Base-by-base conservation (phyloP, 495 filamentous ascomycete genomes). In the Penicillium odoratum region DNA sequence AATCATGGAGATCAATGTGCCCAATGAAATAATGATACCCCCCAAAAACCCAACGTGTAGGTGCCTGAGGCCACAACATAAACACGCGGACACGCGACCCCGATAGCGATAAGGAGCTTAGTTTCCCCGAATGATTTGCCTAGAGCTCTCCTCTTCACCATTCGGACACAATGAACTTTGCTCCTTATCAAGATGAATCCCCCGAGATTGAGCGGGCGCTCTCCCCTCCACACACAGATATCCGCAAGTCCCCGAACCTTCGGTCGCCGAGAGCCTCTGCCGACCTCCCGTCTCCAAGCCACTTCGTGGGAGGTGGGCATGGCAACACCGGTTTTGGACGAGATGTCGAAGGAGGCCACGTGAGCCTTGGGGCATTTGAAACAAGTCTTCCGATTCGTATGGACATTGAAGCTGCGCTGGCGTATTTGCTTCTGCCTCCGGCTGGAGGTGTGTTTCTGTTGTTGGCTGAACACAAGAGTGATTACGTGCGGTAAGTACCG, bases 111-210 rank as follows among this genome's bases (percentile, higher is more conserved):
- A 63, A 61, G 59, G 38, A 62, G 42, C 47, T 55, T 55, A 40
- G 26, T 46, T 47, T 13, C 18, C 31, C 30, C 43, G 15, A 26
- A 18, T 46, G 26, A 47, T 50, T 16, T 25, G 26, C 30, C 28
- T 16, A 40, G 42, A 43, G n/a, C 43, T 51, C 46, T 43, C 21
- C 51, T 55, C 51, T 48, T 43, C 30, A 42, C 25, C 43, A 48
- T 30, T 18, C 25, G 58, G 48, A 53, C 58, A 64, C 11, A 33
- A 95, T 95, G 90, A 91, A 97, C 74, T 98, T 98, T 74, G 93
- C 93, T 29, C 93, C 93, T 31, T 98, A 98, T 75, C 93, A 98
- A 80, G 84, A 92, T 74, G 86, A 87, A 56, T 87, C 88, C 11
- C 92, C 92, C 25, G 91, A 93, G 78, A 78, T 83, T 63, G 82